Percentiles rank a stretch among this genome's conserved stretches.
Evolutionary conservation across 176 grass and related monocot species (phyloP).

Genomic region (Areca catechu): DNA sequence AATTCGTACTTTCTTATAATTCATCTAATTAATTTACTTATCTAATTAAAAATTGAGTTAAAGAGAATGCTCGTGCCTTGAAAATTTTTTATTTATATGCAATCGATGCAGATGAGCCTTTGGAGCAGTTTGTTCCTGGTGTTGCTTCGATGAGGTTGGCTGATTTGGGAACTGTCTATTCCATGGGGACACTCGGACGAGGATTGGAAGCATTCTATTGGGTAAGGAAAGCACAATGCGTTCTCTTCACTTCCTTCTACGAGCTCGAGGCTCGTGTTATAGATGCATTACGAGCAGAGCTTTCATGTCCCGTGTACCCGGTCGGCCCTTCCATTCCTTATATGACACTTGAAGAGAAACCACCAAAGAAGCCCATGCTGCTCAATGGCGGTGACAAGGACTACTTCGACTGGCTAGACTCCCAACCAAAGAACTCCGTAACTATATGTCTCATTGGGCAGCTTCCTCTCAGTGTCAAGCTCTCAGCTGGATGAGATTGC

Average conservation of each 20-base stretch:
- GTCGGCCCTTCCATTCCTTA: conserved; percentile 44
- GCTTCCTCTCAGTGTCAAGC: conserved; percentile 36
- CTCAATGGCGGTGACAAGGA: not conserved
- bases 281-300: conserved; percentile 22
- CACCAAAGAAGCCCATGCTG: not conserved
- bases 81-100: too few relatives aligned
- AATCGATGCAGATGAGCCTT: conserved; percentile 16
- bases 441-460: conserved; percentile 39
- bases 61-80: too few relatives aligned
- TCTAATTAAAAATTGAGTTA: too few relatives aligned
- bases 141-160: conserved; percentile 17
- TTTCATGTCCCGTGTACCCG: conserved; percentile 12
- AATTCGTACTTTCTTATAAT: too few relatives aligned
- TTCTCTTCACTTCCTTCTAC: conserved; percentile 45
- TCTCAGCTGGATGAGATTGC: conserved; percentile 40
- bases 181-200: not conserved
- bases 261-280: conserved; percentile 29
- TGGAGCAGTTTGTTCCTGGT: conserved; percentile 25
- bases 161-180: not conserved
- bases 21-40: too few relatives aligned
- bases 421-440: conserved; percentile 17
- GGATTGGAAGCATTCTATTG: conserved; percentile 5
- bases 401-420: conserved; percentile 33
- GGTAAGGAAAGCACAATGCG: conserved; percentile 21
- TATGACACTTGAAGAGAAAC: conserved; percentile 4